Percentiles rank a stretch among this genome's conserved stretches.
Evolutionary conservation across 164 flowering plant genomes (phyloP).

Genomic region (Brasenia schreberi): DNA sequence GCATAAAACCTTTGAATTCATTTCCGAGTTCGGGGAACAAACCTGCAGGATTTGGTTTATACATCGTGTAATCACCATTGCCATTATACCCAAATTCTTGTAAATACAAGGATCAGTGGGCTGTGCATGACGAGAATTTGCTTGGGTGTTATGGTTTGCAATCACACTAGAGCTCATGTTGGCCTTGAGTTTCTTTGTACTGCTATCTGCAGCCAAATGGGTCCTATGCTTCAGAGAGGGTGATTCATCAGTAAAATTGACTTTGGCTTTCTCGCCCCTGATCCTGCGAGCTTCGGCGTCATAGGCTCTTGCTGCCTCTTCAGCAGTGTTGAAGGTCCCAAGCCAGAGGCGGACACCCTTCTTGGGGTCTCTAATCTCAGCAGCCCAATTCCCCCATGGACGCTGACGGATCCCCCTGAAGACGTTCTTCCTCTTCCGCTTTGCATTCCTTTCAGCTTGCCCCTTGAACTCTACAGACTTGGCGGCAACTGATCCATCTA

Average conservation of each 20-base stretch:
- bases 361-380: constrained; percentile 94
- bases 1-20: constrained; percentile 10
- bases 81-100: not conserved
- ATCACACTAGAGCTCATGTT: not conserved
- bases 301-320: constrained; percentile 98
- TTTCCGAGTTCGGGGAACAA: not conserved
- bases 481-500: constrained; percentile 18
- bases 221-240: constrained; percentile 3
- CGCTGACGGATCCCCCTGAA: constrained; percentile 93
- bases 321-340: constrained; percentile 97
- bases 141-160: not conserved
- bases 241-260: constrained; percentile 77
- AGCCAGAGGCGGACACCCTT: constrained; percentile 98
- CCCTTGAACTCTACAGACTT: constrained; percentile 41
- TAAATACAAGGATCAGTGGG: not conserved
- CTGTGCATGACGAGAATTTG: not conserved
- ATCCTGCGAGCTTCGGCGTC: constrained; percentile 94
- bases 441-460: constrained; percentile 57
- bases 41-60: not conserved
- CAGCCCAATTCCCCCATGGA: constrained; percentile 99
- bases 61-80: not conserved
- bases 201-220: not conserved
- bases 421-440: constrained; percentile 93
- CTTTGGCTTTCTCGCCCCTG: constrained; percentile 92
- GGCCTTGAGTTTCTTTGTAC: not conserved